Evolutionary conservation across 176 grass and related monocot species (phyloP).

Genomic region (Poa pratensis): DNA sequence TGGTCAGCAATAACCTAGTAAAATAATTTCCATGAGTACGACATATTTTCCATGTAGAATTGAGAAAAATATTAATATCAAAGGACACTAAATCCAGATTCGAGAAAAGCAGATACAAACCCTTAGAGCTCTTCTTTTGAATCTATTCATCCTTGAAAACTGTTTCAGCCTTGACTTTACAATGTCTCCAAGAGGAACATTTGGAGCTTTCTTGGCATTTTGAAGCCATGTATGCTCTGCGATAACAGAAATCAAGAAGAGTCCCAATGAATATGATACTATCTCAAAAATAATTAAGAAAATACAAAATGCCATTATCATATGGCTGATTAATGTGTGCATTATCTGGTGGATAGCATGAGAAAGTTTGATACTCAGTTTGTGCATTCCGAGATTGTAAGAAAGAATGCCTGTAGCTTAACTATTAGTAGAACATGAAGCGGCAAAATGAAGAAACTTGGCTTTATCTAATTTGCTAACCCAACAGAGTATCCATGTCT

Average conservation of each 20-base stretch:
- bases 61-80: background rate
- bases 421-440: constrained; percentile 17
- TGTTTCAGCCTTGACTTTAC: constrained; percentile 98
- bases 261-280: background rate
- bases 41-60: background rate
- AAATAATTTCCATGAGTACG: constrained; percentile 22
- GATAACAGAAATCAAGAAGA: constrained; percentile 25
- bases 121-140: constrained; percentile 97
- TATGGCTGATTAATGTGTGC: background rate
- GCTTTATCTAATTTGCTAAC: constrained; percentile 7
- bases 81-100: background rate
- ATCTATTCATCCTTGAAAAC: constrained; percentile 99
- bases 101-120: constrained; percentile 45
- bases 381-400: background rate
- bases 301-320: background rate
- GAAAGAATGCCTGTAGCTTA: background rate
- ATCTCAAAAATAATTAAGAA: background rate
- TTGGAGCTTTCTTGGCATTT: constrained; percentile 99
- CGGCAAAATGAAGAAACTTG: constrained; percentile 19
- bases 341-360: background rate
- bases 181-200: constrained; percentile 98
- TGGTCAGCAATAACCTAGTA: constrained; percentile 88
- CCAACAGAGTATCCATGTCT: background rate
- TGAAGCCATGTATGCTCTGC: constrained; percentile 96
- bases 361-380: background rate